These are phyloP conservation scores for Backusella psychrophila DNA, from an alignment of 192 early-diverging fungal species.

Conservation along the genomic window DNA sequence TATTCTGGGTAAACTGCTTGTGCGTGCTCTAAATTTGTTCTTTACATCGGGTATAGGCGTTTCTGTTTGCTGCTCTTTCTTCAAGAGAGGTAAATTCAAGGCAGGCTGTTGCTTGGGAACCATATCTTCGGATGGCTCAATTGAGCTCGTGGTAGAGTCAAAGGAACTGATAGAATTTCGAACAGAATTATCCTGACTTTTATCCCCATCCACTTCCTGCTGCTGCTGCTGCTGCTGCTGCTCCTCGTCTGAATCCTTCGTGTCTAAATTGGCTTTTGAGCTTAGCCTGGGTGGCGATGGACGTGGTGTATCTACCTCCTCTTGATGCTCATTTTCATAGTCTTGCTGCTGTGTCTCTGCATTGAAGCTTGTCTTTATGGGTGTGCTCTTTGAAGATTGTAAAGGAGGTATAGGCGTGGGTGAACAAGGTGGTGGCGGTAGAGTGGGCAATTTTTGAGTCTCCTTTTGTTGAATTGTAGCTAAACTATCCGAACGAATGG, in stretches of 20 bases:
- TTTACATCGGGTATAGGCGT: conserved; percentile 3
- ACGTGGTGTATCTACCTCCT: neutral
- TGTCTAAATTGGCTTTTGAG: neutral
- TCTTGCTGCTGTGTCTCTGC: neutral
- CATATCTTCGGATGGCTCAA: neutral
- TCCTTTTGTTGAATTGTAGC: neutral
- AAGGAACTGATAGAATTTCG: neutral
- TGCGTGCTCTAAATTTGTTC: neutral
- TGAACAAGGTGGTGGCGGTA: neutral
- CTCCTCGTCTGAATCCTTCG: neutral
- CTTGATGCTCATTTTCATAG: neutral
- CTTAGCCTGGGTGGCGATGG: neutral
- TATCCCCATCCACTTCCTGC: neutral
- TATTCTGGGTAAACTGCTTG: conserved; percentile 7
- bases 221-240: neutral
- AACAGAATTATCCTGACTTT: neutral
- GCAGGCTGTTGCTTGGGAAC: neutral
- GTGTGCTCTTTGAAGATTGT: conserved; percentile 14
- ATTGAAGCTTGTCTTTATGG: neutral
- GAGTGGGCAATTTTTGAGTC: neutral
- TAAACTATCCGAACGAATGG: neutral
- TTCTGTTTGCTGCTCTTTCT: neutral
- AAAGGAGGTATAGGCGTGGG: neutral
- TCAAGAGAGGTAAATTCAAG: neutral
- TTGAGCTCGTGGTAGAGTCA: neutral